These are phyloP conservation scores for Nymphaea thermarum DNA, from an alignment of 164 flowering plant genomes.

Conservation along the genomic window DNA sequence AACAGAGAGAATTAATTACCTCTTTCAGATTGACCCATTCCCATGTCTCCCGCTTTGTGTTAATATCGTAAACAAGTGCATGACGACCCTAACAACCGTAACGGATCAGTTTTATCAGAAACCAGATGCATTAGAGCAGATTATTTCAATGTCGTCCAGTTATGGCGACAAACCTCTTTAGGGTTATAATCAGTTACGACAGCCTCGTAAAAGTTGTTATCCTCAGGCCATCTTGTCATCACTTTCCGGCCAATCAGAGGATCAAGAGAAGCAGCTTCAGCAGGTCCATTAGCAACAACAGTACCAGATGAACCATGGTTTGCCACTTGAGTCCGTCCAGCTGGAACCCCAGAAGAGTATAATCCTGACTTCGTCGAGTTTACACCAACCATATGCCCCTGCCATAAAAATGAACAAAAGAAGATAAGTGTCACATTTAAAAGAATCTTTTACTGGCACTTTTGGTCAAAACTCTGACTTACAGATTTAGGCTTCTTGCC, in stretches of 20 bases:
- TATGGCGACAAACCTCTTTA: constrained; percentile 28
- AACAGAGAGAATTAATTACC: constrained; percentile 13
- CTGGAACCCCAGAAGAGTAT: constrained; percentile 40
- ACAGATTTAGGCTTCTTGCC: constrained; percentile 45
- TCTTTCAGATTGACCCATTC: constrained; percentile 52
- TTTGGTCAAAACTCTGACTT: constrained; percentile 13
- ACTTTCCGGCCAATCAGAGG: constrained; percentile 74
- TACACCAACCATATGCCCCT: constrained; percentile 25
- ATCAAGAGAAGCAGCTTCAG: constrained; percentile 36
- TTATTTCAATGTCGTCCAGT: background rate
- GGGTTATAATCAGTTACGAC: constrained; percentile 65
- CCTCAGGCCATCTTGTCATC: constrained; percentile 93
- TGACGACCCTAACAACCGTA: constrained; percentile 33
- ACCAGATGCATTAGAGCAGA: background rate
- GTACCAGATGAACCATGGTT: constrained; percentile 42
- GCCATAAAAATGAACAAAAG: constrained; percentile 1
- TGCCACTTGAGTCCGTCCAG: constrained; percentile 41
- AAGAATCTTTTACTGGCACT: background rate
- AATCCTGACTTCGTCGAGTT: constrained; percentile 36
- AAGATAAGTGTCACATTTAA: background rate
- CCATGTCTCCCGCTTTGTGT: constrained; percentile 32
- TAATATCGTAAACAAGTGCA: constrained; percentile 40
- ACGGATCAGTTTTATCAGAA: background rate
- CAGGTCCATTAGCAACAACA: constrained; percentile 32
- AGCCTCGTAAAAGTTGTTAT: constrained; percentile 91